These are phyloP conservation scores for Amaranthus tricolor DNA, from an alignment of 179 eudicot genomes.

Conservation along the genomic window DNA sequence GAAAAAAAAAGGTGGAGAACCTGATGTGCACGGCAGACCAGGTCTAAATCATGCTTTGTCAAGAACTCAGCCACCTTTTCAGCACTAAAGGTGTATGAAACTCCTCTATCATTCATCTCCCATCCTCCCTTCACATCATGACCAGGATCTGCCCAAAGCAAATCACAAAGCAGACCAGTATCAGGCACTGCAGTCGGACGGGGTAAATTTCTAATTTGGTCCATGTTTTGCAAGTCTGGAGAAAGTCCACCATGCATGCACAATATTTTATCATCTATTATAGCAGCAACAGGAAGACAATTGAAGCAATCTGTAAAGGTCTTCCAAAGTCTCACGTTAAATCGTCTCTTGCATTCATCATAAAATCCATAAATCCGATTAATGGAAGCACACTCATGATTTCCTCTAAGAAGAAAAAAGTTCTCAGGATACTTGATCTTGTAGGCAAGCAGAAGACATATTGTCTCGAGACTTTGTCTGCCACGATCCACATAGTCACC, in stretches of 20 bases:
- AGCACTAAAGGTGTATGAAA: slow-evolving; percentile 87
- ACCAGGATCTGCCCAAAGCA: slow-evolving; percentile 95
- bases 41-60: slow-evolving; percentile 81
- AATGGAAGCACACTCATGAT: slow-evolving; percentile 87
- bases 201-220: slow-evolving; percentile 72
- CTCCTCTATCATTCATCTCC: slow-evolving; percentile 98
- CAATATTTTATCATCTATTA: slow-evolving; percentile 74
- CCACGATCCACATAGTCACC: slow-evolving; percentile 95
- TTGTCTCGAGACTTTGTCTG: slow-evolving; percentile 79
- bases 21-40: slow-evolving; percentile 98
- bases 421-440: slow-evolving; percentile 82
- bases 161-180: slow-evolving; percentile 87
- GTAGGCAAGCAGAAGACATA: slow-evolving; percentile 82
- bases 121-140: slow-evolving; percentile 86
- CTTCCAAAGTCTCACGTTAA: slow-evolving; percentile 88
- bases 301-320: slow-evolving; percentile 85
- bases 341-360: slow-evolving; percentile 84
- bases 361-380: slow-evolving; percentile 82
- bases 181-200: slow-evolving; percentile 87
- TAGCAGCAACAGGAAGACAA: slow-evolving; percentile 85
- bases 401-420: slow-evolving; percentile 82
- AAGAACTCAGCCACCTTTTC: slow-evolving; percentile 83
- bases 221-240: slow-evolving; percentile 74
- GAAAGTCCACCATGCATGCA: slow-evolving; percentile 98
- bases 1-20: slow-evolving; percentile 28